phyloP scores from a whole-genome alignment of 495 filamentous ascomycete genomes.

The Hapsidospora chrysogenum region DNA sequence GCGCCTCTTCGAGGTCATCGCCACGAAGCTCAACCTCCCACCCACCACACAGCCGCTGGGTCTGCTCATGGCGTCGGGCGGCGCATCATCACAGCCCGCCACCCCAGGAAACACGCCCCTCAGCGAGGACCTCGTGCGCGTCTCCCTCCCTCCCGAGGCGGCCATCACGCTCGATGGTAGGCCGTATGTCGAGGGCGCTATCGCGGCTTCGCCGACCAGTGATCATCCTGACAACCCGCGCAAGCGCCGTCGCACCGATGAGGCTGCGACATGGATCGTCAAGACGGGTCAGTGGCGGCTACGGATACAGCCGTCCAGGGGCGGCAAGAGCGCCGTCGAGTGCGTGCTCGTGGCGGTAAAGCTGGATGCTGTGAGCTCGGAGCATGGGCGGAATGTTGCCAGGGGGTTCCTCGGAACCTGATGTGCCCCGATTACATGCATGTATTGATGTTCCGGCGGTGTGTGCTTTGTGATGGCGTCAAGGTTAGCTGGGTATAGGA shows the following conservation, averaged over 20 bases:
- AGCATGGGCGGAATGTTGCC: slow-evolving; percentile 49
- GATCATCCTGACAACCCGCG: slow-evolving; percentile 9
- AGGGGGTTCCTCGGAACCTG: slow-evolving; percentile 42
- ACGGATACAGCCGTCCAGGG: slow-evolving; percentile 38
- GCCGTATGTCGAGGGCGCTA: slow-evolving; percentile 13
- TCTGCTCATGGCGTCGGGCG: slow-evolving; percentile 42
- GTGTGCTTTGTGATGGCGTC: neutral
- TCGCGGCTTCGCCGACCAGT: slow-evolving; percentile 9
- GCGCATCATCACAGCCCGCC: slow-evolving; percentile 32
- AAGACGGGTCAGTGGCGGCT: slow-evolving; percentile 70
- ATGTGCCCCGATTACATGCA: too few relatives aligned
- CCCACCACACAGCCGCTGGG: slow-evolving; percentile 47
- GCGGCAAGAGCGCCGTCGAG: slow-evolving; percentile 39
- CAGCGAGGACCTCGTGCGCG: slow-evolving; percentile 52
- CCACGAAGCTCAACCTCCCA: slow-evolving; percentile 62
- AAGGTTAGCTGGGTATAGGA: neutral
- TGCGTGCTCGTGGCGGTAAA: slow-evolving; percentile 64
- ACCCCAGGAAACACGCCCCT: slow-evolving; percentile 56
- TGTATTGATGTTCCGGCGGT: neutral
- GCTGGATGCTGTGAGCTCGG: slow-evolving; percentile 54
- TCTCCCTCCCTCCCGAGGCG: slow-evolving; percentile 48
- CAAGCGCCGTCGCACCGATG: slow-evolving; percentile 34
- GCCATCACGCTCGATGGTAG: slow-evolving; percentile 57
- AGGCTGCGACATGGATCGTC: slow-evolving; percentile 46
- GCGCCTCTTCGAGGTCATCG: slow-evolving; percentile 60